Base-by-base conservation (phyloP, 306 rosid species). In the Pyrus pyrifolia region DNA sequence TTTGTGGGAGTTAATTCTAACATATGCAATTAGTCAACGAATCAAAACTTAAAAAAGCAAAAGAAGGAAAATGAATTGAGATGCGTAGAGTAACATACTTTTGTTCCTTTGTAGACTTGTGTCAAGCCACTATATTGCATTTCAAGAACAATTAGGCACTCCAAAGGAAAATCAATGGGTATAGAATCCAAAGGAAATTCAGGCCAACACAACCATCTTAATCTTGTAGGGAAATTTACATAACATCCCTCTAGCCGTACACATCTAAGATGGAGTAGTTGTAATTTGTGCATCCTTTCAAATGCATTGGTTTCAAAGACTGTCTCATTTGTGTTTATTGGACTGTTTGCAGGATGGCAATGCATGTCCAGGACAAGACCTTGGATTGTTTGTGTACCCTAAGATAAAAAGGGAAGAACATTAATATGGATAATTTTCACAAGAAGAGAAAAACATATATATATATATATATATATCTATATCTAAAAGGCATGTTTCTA, bases 181-280 rank as follows among this genome's bases (percentile, higher is more conserved):
- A 76, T 25, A 76, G 40, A 52, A 18, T 76, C 71, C 35, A 76
- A 35, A 67, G 44, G 67, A 29, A 67, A 76, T 3, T 51, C 44
- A 76, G 1, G 30, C 79, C 79, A 76, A 53, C 66, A 57, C 27
- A 72, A 19, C 76, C 76, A 72, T 22, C 13, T 22, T 35, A 52
- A 31, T 52, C 6, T 0, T 22, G 15, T 35, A 33, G 73, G 25
- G 17, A 76, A 33, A 4, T 67, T 19, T 53, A 59, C 53, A 38
- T 52, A 76, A 4, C 4, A 33, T 38, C 79, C 73, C 1, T 22
- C 18, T 8, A 67, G 57, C 1, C 57, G 18, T 49, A 51, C 67
- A 67, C 53, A 10, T 31, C 49, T 23, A 33, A 76, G 79, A 22
- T 22, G 33, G 3, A 68, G 72, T 42, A 68, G 57, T 14, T 7